Percentiles rank a stretch among this genome's conserved stretches.
These are phyloP conservation scores for Sodiomyces alkalinus DNA, from an alignment of 2,329 filamentous ascomycete species.

Conservation along the genomic window DNA sequence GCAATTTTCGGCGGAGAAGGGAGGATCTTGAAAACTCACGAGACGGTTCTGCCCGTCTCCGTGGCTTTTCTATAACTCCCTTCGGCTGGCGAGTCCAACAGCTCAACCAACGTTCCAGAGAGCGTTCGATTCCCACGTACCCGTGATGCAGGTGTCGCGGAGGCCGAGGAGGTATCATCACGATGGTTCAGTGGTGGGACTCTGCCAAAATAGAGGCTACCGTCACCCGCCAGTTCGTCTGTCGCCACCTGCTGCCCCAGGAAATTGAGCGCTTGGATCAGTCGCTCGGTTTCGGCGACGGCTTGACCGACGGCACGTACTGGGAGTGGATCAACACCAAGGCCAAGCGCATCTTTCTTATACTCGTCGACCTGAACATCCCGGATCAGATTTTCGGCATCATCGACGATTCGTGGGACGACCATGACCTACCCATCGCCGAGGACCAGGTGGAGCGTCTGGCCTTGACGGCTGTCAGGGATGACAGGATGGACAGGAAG, in stretches of 20 bases:
- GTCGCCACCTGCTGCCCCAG: constrained; percentile 45
- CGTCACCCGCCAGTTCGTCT: constrained; percentile 53
- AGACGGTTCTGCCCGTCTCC: too few species aligned
- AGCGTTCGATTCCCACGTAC: too few species aligned
- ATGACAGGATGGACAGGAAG: constrained; percentile 49
- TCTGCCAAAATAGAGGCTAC: constrained; percentile 52
- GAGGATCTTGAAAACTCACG: too few species aligned
- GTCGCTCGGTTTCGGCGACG: constrained; percentile 52
- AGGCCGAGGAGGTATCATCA: constrained; percentile 2
- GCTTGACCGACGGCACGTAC: constrained; percentile 57
- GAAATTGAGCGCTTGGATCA: constrained; percentile 47
- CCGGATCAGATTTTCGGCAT: constrained; percentile 62
- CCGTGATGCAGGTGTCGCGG: constrained; percentile 3
- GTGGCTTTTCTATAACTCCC: too few species aligned
- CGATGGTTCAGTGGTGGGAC: constrained; percentile 46
- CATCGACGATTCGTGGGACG: constrained; percentile 64
- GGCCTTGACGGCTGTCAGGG: constrained; percentile 39
- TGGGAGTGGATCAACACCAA: constrained; percentile 63
- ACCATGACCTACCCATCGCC: constrained; percentile 56
- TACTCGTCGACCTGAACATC: constrained; percentile 52
- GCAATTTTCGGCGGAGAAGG: too few species aligned
- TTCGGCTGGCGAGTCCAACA: too few species aligned
- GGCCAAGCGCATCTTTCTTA: constrained; percentile 55
- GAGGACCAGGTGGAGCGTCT: constrained; percentile 50
- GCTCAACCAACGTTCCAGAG: too few species aligned